A percentile compares a stretch with the other conserved stretches of the same genome.
Conservation (phyloP, 129 eudicot genomes). For the Dittrichia graveolens region DNA sequence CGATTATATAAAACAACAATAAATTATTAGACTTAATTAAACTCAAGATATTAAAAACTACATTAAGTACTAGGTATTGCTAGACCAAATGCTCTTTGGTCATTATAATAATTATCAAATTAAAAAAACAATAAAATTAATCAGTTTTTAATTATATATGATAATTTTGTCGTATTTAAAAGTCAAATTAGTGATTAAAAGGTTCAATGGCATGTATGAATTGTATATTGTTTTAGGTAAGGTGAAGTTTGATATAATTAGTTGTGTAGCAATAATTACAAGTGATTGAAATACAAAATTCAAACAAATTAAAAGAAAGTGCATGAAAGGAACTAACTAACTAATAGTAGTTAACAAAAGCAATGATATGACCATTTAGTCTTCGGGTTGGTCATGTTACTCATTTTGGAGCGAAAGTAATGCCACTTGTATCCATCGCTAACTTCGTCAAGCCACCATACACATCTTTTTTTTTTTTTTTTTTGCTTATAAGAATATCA, state of each 20-base stretch:
- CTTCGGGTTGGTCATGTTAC: not conserved
- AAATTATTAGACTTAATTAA: no score
- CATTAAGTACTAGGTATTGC: no score
- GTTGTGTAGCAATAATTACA: not conserved
- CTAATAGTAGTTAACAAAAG: conserved; percentile 14
- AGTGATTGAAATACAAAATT: not conserved
- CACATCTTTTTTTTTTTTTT: no score
- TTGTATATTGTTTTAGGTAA: conserved; percentile 16
- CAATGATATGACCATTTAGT: conserved; percentile 1
- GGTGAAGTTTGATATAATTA: not conserved
- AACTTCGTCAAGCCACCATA: not conserved
- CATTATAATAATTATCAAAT: no score
- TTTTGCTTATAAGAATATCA: no score
- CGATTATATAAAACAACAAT: no score
- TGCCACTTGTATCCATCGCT: no score
- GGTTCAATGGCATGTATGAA: not conserved
- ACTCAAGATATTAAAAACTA: no score
- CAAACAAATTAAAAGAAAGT: not conserved
- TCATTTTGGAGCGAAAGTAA: not conserved
- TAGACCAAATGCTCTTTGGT: no score
- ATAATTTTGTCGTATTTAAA: not conserved
- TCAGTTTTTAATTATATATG: not conserved
- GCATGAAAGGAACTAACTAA: conserved; percentile 17
- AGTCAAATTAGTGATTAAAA: not conserved
- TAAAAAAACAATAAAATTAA: not conserved